Evolutionary conservation across 257 asterid genomes (phyloP).

Genomic region (Salvia hispanica): DNA sequence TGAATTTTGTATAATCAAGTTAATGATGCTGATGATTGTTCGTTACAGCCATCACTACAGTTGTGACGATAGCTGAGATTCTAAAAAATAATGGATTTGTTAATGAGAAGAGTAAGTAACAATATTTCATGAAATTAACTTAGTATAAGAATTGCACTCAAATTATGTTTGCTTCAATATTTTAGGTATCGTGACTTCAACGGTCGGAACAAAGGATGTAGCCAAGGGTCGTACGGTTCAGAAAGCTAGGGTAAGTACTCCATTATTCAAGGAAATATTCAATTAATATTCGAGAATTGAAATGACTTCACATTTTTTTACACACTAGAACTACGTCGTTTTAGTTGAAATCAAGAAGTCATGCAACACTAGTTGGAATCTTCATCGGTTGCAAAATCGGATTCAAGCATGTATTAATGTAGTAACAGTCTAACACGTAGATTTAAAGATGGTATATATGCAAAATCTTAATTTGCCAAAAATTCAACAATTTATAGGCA

Average conservation of each 20-base stretch:
- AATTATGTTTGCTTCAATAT: not conserved
- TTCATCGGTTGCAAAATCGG: too few species aligned
- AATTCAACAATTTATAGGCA: too few species aligned
- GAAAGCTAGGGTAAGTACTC: slow-evolving; percentile 82
- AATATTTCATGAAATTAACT: not conserved
- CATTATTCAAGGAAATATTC: not conserved
- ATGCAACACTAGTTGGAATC: too few species aligned
- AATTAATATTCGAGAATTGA: not conserved
- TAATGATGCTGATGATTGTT: slow-evolving; percentile 8
- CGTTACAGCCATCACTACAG: slow-evolving; percentile 87
- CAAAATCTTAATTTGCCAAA: too few species aligned
- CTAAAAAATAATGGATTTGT: slow-evolving; percentile 89
- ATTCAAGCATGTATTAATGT: too few species aligned
- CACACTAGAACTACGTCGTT: too few species aligned
- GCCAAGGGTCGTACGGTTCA: slow-evolving; percentile 76
- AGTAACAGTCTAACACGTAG: too few species aligned
- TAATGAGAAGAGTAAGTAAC: slow-evolving; percentile 68
- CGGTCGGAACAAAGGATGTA: slow-evolving; percentile 84
- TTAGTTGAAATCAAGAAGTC: too few species aligned
- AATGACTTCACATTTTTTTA: not conserved
- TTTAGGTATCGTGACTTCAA: slow-evolving; percentile 73
- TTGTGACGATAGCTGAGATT: slow-evolving; percentile 86
- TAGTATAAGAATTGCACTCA: not conserved
- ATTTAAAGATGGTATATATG: too few species aligned
- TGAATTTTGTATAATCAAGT: not conserved